Conservation (phyloP, 305 asterid genomes). For the Fraxinus velutina region DNA sequence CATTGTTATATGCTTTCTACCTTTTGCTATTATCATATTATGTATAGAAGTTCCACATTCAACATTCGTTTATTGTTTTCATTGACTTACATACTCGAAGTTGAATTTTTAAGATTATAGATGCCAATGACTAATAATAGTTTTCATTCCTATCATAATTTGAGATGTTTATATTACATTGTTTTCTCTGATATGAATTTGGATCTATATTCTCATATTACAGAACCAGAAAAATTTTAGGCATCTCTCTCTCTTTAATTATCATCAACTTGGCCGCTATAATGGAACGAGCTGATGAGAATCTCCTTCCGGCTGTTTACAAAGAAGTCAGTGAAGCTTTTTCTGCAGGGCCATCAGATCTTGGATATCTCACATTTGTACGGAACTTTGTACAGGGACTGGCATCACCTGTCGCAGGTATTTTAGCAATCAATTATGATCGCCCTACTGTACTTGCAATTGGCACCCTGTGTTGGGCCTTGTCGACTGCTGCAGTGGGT, state of each 20-base stretch:
- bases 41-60: not conserved
- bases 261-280: slow-evolving; percentile 95
- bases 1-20: not conserved
- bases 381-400: slow-evolving; percentile 81
- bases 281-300: slow-evolving; percentile 98
- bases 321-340: slow-evolving; percentile 97
- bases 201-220: slow-evolving; percentile 4
- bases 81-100: not conserved
- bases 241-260: slow-evolving; percentile 78
- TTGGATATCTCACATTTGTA: slow-evolving; percentile 82
- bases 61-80: not conserved
- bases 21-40: not conserved
- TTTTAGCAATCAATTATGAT: slow-evolving; percentile 73
- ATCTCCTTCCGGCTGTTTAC: slow-evolving; percentile 94
- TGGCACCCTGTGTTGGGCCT: slow-evolving; percentile 90
- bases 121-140: not conserved
- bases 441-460: slow-evolving; percentile 86
- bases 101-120: not conserved
- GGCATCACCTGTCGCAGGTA: slow-evolving; percentile 89
- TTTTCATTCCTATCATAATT: not conserved
- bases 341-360: slow-evolving; percentile 90
- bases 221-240: slow-evolving; percentile 63
- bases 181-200: not conserved
- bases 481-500: slow-evolving; percentile 93
- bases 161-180: not conserved